Evolutionary conservation across 1,284 basidiomycete species (phyloP), one percentile per base, ranked within the genome.

Genomic region (Trichosporon ovoides): DNA sequence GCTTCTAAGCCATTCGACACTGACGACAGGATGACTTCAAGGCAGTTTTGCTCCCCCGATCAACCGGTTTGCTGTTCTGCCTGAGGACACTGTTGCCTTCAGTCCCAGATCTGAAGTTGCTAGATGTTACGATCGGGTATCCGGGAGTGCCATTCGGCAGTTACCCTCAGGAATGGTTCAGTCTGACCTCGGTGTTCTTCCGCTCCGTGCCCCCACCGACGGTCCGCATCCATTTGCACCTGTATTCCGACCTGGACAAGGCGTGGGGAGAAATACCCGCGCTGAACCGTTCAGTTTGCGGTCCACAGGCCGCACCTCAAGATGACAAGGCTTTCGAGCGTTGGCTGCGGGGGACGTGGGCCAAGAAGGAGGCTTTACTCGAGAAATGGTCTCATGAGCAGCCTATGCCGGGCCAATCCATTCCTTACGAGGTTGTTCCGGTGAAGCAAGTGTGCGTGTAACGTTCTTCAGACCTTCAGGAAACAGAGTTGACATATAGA

Each of bases 51-150:
- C 83, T 97, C 50, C 95, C 95, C 1, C 84, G 94, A 50, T 90
- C 92, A 24, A 96, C 91, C 0, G 95, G 95, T 1, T 79, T 97
- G 53, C 86, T 89, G 61, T 91, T 89, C 73, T 89, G 87, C 62
- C 78, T 97, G 36, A 83, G 91, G 24, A 87, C 90, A 0, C 82
- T 98, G 10, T 81, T 85, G 10, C 86, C 89, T 18, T 83, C 87
- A 53, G 83, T 95, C 40, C 86, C 87, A 19, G 83, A 83, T 59
- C 80, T 98, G 61, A 83, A 87, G 66, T 77, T 98, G 18, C 80
- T 97, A n/a, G 92, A 95, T 70, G 79, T 93, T 46, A 96, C 94
- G 0, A 83, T 94, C 62, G 84, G 88, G 18, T 97, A 97, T 76
- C 91, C 93, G 56, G 93, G 92, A 80, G 74, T 80, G 4, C 78